These are phyloP conservation scores for Rhypophila decipiens DNA, from an alignment of 495 filamentous ascomycete species.

Conservation along the genomic window DNA sequence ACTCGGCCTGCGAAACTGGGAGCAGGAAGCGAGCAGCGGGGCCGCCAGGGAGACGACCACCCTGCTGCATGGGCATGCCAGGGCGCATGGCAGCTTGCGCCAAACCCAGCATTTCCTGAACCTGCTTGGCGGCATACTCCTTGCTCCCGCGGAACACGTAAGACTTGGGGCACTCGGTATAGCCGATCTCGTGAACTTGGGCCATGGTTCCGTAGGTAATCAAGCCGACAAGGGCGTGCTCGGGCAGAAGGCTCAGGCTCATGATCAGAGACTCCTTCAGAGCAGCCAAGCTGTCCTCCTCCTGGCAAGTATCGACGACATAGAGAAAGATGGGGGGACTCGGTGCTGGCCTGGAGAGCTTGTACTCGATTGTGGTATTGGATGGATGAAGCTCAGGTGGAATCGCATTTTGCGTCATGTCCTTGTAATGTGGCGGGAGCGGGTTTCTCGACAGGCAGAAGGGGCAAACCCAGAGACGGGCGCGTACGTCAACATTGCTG, in stretches of 20 bases:
- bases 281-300: constrained; percentile 93
- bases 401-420: constrained; percentile 91
- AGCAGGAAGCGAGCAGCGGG: constrained; percentile 86
- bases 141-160: constrained; percentile 98
- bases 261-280: constrained; percentile 95
- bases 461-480: constrained; percentile 95
- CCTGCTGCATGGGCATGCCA: constrained; percentile 65
- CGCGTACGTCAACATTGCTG: constrained; percentile 92
- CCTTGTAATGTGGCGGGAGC: constrained; percentile 96
- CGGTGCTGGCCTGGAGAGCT: constrained; percentile 83
- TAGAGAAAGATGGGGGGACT: constrained; percentile 96
- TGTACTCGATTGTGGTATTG: constrained; percentile 97
- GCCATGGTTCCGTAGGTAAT: constrained; percentile 98
- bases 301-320: constrained; percentile 97
- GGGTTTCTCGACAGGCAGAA: constrained; percentile 96
- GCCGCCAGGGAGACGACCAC: constrained; percentile 68
- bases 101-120: constrained; percentile 97
- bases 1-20: constrained; percentile 93
- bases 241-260: constrained; percentile 91
- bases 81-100: constrained; percentile 63
- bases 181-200: constrained; percentile 97
- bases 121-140: constrained; percentile 92
- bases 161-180: constrained; percentile 97
- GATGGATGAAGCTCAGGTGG: constrained; percentile 89
- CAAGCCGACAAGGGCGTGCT: constrained; percentile 88